Base-by-base conservation (phyloP, 805 yeast species). In the Saturnispora sanitii region DNA sequence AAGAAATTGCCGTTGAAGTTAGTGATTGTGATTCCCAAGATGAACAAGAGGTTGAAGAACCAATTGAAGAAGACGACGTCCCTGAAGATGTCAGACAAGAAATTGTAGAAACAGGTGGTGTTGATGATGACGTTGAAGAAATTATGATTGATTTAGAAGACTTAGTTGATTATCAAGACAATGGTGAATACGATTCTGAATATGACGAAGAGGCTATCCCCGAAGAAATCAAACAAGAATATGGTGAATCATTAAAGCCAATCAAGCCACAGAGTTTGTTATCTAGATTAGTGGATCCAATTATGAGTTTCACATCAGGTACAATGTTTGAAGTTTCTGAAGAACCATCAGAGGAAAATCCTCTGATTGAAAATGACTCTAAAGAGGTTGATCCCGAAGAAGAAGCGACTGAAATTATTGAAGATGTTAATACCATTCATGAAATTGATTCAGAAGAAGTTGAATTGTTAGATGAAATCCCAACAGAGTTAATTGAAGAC, bases 121-220 rank as follows among this genome's bases (percentile, higher is more conserved):
- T 39, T 38, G 41, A 31, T 15, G 37, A 28, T 26, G 41, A 38
- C 11, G 36, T 32, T 32, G 41, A 25, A 3, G 15, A n/a, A 2
- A 32, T 38, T 15, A 9, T 36, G 4, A 15, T 5, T 27, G 29
- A 27, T 27, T 7, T 27, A 5, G 35, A 32, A 30, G 19, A 8
- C 21, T 5, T 12, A 32, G 21, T 15, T 16, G 27, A 38, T 19
- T 23, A 23, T 17, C 6, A n/a, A 6, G 41, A 38, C 12, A 8
- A 19, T 7, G 16, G 21, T n/a, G 9, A 27, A 25, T n/a, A n/a
- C 15, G n/a, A 16, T 4, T 21, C 27, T 18, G 17, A 16, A 4
- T 5, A 15, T 16, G 42, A 40, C 6, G 18, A 38, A 42, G 18
- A 27, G 20, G 35, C 44, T 47, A 17, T 37, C 28, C 19, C 47